Evolutionary conservation across 2,329 filamentous ascomycete species (phyloP), one percentile per base, ranked within the genome.

Genomic region (Xylaria hypoxylon): DNA sequence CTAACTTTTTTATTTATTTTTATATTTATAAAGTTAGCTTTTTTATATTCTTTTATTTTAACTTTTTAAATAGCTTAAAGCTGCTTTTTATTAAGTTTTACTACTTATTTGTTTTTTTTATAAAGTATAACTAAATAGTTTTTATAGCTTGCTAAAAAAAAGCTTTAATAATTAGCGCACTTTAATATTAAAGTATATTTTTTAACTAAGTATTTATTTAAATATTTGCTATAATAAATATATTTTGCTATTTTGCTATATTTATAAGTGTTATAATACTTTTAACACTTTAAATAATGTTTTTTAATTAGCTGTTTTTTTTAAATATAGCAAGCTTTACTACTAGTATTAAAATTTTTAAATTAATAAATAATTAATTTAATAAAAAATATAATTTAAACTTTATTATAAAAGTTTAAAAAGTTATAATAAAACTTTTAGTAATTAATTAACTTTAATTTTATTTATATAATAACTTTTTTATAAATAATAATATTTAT

Each of bases 21-120:
- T 44, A 44, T 13, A 44, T 3, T 4, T 44, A 44, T 5, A 35
- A 7, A 5, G 33, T 35, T 35, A 35, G 10, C 11, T 35, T 35
- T 19, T 44, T n/a, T 44, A 44, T 44, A 44, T 44, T 44, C 3
- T 44, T 44, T 44, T 44, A 44, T 19, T 44, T 44, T n/a, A 44
- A 7, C 33, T 35, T 35, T 35, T 35, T 44, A 5, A 19, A 44
- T 44, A 13, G 8, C 8, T 44, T 44, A 44, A 5, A 44, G 8
- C 13, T 44, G 3, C 13, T 44, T 44, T 44, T 44, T 44, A 5
- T 19, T 44, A n/a, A 44, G 8, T 6, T 5, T n/a, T 35, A 44
- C n/a, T 5, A 44, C n/a, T 5, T 19, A 19, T 44, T 44, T 44
- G 8, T 44, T n/a, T 10, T 44, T 44, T 44, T 44, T 44, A 5